Conservation (phyloP, 495 filamentous ascomycete genomes). For the Parachaetomium inaequale region DNA sequence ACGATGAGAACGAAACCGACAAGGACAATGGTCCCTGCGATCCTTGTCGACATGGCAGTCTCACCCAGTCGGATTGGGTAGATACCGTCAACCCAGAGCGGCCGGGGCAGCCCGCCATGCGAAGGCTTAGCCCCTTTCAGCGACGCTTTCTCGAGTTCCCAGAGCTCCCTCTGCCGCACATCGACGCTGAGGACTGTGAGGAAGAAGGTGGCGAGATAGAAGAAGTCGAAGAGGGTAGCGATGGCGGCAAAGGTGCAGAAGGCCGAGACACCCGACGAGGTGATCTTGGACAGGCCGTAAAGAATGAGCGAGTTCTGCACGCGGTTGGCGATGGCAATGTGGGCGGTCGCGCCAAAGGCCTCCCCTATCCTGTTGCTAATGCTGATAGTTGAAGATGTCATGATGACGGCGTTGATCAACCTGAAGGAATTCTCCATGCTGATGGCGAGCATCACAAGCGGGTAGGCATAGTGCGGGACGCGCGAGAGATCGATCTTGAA, state of each 20-base stretch:
- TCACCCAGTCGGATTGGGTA: slow-evolving; percentile 48
- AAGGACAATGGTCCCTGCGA: slow-evolving; percentile 58
- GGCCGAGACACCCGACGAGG: slow-evolving; percentile 58
- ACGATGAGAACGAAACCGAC: slow-evolving; percentile 58
- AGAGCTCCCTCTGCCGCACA: slow-evolving; percentile 63
- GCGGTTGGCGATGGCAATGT: slow-evolving; percentile 58
- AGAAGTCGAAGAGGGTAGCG: slow-evolving; percentile 64
- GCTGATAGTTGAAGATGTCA: slow-evolving; percentile 58
- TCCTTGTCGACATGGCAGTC: slow-evolving; percentile 53
- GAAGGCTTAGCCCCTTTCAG: slow-evolving; percentile 32
- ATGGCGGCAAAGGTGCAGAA: slow-evolving; percentile 69
- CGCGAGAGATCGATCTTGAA: slow-evolving; percentile 59
- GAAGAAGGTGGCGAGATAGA: slow-evolving; percentile 69
- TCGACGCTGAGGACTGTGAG: slow-evolving; percentile 70
- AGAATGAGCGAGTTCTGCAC: slow-evolving; percentile 59
- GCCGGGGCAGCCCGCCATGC: slow-evolving; percentile 23
- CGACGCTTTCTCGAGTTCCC: slow-evolving; percentile 46
- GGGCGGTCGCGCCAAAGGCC: slow-evolving; percentile 65
- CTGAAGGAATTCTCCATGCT: slow-evolving; percentile 71
- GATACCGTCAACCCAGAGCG: slow-evolving; percentile 49
- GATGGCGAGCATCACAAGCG: slow-evolving; percentile 64
- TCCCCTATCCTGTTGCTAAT: slow-evolving; percentile 59
- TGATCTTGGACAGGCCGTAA: slow-evolving; percentile 52
- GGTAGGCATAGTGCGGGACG: slow-evolving; percentile 60
- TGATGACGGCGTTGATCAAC: slow-evolving; percentile 66